Evolutionary conservation across 225 moss, liverwort and hornwort species (phyloP).

Genomic region (Rhytidiadelphus loreus): DNA sequence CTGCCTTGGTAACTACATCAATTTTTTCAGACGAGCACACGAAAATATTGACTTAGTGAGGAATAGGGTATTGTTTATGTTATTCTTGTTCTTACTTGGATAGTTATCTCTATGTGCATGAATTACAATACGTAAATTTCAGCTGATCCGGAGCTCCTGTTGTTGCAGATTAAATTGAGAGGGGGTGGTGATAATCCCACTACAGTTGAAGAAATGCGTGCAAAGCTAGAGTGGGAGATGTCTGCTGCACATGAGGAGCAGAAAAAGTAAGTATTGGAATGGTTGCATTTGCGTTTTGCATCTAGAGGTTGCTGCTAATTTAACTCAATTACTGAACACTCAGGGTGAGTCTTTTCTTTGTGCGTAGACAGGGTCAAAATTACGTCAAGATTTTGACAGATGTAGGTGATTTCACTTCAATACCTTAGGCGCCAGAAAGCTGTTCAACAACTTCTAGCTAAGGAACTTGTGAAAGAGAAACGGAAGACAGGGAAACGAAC

Average conservation of each 20-base stretch:
- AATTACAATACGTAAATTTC: neutral
- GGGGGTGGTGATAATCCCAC: neutral
- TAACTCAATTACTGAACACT: neutral
- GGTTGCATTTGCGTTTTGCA: neutral
- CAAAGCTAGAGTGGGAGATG: conserved; percentile 35
- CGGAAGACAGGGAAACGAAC: conserved; percentile 1
- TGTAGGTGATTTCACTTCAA: neutral
- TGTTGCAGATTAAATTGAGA: neutral
- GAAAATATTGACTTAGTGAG: neutral
- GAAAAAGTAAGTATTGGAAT: conserved; percentile 33
- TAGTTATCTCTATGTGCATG: neutral
- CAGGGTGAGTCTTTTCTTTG: neutral
- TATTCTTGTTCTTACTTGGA: neutral
- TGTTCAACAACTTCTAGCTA: conserved; percentile 3
- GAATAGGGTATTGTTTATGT: neutral
- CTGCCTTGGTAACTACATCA: neutral
- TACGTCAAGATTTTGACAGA: neutral
- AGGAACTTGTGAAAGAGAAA: conserved; percentile 17
- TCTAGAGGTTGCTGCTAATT: neutral
- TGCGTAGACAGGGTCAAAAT: neutral
- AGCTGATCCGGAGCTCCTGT: neutral
- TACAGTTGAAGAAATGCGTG: conserved; percentile 13
- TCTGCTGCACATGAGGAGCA: conserved; percentile 39
- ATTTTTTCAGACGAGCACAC: neutral
- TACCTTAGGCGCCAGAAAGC: conserved; percentile 17